Conservation (phyloP, 441 rosid species). For the Gossypium trilobum region DNA sequence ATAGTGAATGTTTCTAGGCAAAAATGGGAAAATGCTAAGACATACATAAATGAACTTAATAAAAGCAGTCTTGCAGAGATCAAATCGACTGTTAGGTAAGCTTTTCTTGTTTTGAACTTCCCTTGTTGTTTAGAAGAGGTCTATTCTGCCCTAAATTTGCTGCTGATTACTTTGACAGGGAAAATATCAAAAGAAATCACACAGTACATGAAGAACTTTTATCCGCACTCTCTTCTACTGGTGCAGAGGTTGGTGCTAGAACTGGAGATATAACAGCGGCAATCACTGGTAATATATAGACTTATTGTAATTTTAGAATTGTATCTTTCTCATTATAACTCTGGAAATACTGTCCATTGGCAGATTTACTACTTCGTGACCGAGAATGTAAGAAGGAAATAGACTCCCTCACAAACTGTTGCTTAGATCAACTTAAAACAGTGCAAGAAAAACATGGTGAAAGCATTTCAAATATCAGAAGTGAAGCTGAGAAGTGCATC, state of each 20-base stretch:
- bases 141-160: not conserved
- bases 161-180: constrained; percentile 32
- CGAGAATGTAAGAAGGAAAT: constrained; percentile 41
- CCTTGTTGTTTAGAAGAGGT: not conserved
- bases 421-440: constrained; percentile 43
- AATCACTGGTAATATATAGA: constrained; percentile 39
- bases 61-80: constrained; percentile 29
- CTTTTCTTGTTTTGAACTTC: not conserved
- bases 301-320: not conserved
- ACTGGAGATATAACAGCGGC: constrained; percentile 32
- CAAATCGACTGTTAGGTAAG: constrained; percentile 38
- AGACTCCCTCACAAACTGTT: constrained; percentile 41
- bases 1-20: constrained; percentile 35
- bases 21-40: constrained; percentile 50
- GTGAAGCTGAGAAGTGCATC: constrained; percentile 57
- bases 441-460: constrained; percentile 55
- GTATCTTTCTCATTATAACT: not conserved
- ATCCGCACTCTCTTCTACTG: constrained; percentile 35
- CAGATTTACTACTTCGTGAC: constrained; percentile 54
- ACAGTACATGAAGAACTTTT: constrained; percentile 30
- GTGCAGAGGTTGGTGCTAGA: constrained; percentile 34
- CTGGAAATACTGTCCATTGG: not conserved
- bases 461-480: constrained; percentile 43
- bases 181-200: constrained; percentile 28
- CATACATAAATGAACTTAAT: constrained; percentile 31